Evolutionary conservation across 140 eudicot species (phyloP).

Genomic region (Stevia rebaudiana): DNA sequence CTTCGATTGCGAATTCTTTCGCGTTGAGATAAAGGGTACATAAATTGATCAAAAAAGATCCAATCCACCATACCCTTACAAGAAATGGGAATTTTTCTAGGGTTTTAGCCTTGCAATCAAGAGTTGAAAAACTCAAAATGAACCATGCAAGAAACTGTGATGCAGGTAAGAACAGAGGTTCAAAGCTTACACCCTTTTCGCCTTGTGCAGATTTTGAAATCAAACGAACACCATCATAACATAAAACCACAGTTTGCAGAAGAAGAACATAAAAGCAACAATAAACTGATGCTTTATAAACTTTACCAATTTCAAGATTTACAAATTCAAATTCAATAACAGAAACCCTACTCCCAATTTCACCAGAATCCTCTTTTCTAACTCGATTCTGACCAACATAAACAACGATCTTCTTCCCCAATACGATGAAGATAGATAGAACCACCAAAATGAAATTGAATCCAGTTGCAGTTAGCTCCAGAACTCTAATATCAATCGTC

Average conservation of each 20-base stretch:
- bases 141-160: slow-evolving; percentile 76
- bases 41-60: slow-evolving; percentile 47
- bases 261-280: slow-evolving; percentile 68
- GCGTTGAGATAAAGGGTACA: slow-evolving; percentile 54
- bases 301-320: slow-evolving; percentile 49
- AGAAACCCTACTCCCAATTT: slow-evolving; percentile 17
- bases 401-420: slow-evolving; percentile 15
- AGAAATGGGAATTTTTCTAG: slow-evolving; percentile 56
- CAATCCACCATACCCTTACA: slow-evolving; percentile 74
- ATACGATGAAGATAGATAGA: slow-evolving; percentile 14
- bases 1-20: slow-evolving; percentile 40
- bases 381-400: slow-evolving; percentile 14
- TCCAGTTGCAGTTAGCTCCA: slow-evolving; percentile 16
- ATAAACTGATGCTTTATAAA: slow-evolving; percentile 50
- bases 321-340: slow-evolving; percentile 23
- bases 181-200: slow-evolving; percentile 32
- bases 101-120: slow-evolving; percentile 46
- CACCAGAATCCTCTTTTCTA: slow-evolving; percentile 27
- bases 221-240: slow-evolving; percentile 51
- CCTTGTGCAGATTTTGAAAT: slow-evolving; percentile 42
- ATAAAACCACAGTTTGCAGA: slow-evolving; percentile 56
- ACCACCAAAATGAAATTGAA: slow-evolving; percentile 22
- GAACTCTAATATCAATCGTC: slow-evolving; percentile 9
- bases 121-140: slow-evolving; percentile 45
- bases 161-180: slow-evolving; percentile 46